A percentile compares a stretch with the other conserved stretches of the same genome.
Evolutionary conservation across 805 yeast species (phyloP).

Genomic region (Blastobotrys peoriensis): DNA sequence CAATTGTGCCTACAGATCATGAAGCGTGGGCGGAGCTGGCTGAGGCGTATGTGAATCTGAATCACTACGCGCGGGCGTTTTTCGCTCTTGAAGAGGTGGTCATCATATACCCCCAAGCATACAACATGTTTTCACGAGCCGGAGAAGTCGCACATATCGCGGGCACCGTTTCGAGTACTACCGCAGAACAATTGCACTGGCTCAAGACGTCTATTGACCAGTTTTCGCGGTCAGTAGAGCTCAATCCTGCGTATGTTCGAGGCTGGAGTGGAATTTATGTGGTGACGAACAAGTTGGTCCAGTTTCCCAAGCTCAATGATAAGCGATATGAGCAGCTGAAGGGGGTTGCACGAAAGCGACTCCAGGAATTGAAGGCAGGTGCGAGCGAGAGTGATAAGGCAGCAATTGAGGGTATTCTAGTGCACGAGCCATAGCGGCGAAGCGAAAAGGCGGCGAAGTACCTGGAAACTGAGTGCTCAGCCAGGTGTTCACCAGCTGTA

Average conservation of each 20-base stretch:
- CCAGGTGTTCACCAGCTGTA: too few relatives aligned
- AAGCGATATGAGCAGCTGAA: constrained; percentile 29
- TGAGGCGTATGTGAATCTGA: constrained; percentile 51
- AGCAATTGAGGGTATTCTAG: constrained; percentile 33
- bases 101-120: constrained; percentile 61
- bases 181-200: constrained; percentile 10
- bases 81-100: constrained; percentile 66
- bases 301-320: constrained; percentile 18
- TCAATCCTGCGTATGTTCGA: constrained; percentile 59
- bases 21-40: constrained; percentile 76
- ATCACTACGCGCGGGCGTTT: constrained; percentile 62
- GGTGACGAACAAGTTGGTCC: constrained; percentile 29
- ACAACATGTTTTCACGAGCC: constrained; percentile 54
- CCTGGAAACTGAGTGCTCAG: too few relatives aligned
- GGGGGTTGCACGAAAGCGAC: constrained; percentile 33
- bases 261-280: constrained; percentile 68
- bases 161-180: constrained; percentile 9
- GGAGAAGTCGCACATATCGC: constrained; percentile 42
- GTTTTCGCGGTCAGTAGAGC: constrained; percentile 67
- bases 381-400: constrained; percentile 33
- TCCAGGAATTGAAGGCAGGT: constrained; percentile 32
- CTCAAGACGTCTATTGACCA: constrained; percentile 34
- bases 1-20: constrained; percentile 65
- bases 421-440: too few relatives aligned
- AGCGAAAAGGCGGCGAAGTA: too few relatives aligned